Percentiles rank a stretch among this genome's conserved stretches.
phyloP scores from a whole-genome alignment of 768 basidiomycete species.

The Leccinum aurantiacum region DNA sequence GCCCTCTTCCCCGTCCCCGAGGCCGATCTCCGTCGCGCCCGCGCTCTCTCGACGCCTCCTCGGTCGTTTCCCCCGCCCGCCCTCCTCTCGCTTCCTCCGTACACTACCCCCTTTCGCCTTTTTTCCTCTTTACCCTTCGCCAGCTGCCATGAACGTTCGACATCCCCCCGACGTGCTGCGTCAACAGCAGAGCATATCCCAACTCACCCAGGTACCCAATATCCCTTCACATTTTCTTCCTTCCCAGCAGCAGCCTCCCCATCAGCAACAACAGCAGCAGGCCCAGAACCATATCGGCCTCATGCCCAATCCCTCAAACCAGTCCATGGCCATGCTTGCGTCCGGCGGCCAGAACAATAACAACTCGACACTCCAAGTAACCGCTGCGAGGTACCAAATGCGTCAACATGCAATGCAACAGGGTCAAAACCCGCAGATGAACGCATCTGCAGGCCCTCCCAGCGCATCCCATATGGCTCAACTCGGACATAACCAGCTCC shows the following conservation, averaged over 20 bases:
- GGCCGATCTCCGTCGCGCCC: constrained; percentile 22
- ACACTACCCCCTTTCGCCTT: not conserved
- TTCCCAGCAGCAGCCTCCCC: constrained; percentile 39
- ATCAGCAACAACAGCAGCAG: constrained; percentile 37
- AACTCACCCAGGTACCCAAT: constrained; percentile 40
- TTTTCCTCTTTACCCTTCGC: not conserved
- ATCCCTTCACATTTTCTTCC: constrained; percentile 35
- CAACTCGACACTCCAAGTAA: constrained; percentile 24
- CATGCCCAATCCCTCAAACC: constrained; percentile 35
- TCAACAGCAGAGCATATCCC: constrained; percentile 39
- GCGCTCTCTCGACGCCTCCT: constrained; percentile 4
- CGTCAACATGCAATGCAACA: constrained; percentile 40
- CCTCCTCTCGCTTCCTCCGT: constrained; percentile 1
- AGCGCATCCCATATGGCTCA: constrained; percentile 30
- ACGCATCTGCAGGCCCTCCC: constrained; percentile 28
- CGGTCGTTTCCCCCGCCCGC: constrained; percentile 11
- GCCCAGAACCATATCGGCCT: constrained; percentile 36
- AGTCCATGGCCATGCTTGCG: constrained; percentile 41
- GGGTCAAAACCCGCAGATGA: constrained; percentile 37
- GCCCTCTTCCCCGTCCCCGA: constrained; percentile 2
- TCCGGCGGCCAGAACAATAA: constrained; percentile 27
- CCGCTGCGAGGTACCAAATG: constrained; percentile 31
- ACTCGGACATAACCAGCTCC: constrained; percentile 39
- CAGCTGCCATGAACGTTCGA: constrained; percentile 48
- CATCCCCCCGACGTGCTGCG: constrained; percentile 46